These are phyloP conservation scores for Huntiella decipiens DNA, from an alignment of 2,329 filamentous ascomycete genomes.

Conservation along the genomic window DNA sequence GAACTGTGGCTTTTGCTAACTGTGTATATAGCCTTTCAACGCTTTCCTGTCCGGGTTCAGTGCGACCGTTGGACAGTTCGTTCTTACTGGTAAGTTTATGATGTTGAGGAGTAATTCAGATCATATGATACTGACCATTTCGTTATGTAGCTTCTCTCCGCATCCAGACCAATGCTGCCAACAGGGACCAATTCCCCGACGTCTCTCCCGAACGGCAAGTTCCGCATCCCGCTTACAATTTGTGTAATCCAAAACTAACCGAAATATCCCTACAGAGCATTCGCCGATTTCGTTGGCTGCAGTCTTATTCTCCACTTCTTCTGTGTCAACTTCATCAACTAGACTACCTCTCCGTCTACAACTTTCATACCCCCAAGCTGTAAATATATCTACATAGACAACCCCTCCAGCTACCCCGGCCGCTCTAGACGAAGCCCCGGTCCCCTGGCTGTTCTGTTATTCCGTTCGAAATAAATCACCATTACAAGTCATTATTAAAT, in stretches of 20 bases:
- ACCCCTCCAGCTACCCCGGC: too few relatives aligned
- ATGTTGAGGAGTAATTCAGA: not conserved
- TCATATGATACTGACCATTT: not conserved
- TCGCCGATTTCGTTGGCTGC: constrained; percentile 89
- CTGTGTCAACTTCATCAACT: constrained; percentile 99
- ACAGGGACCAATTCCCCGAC: constrained; percentile 56
- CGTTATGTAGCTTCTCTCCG: constrained; percentile 43
- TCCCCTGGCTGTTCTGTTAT: too few relatives aligned
- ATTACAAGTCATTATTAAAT: too few relatives aligned
- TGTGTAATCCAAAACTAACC: not conserved
- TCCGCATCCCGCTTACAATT: not conserved
- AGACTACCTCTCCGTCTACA: constrained; percentile 15
- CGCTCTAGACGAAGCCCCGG: too few relatives aligned
- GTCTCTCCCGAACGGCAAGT: constrained; percentile 63
- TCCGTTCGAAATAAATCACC: too few relatives aligned
- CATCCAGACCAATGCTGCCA: constrained; percentile 76
- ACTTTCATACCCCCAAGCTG: too few relatives aligned
- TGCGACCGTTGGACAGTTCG: constrained; percentile 91
- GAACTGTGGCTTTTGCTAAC: not conserved
- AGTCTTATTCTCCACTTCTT: constrained; percentile 96
- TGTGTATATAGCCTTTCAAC: constrained; percentile 64
- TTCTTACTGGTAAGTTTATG: constrained; percentile 54
- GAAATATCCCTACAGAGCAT: constrained; percentile 42
- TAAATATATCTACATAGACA: too few relatives aligned
- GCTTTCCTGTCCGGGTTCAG: constrained; percentile 92